Evolutionary conservation across 2,329 filamentous ascomycete species (phyloP), one percentile per base, ranked within the genome.

Genomic region (Ophiognomonia clavigignenti-juglandacearum): DNA sequence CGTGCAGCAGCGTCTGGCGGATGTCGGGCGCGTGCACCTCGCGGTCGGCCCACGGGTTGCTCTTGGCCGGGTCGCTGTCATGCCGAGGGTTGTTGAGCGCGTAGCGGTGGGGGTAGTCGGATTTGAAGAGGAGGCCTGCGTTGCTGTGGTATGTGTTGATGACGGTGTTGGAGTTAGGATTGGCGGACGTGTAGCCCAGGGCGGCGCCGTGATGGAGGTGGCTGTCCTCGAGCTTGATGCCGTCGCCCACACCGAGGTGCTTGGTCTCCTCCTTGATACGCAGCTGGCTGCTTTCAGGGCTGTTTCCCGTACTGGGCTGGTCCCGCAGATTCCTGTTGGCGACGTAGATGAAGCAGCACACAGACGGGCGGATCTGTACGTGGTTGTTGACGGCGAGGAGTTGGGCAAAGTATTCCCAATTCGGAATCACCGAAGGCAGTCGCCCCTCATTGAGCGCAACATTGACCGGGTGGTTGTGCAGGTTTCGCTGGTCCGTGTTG

Each of bases 381-480:
- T 72, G 66, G 16, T 71, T 69, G 60, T 81, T 76, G 38, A 77
- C 69, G 16, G 67, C 69, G 16, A 82, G 63, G 4, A 82, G 73
- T 57, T 76, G 72, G 10, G 72, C 71, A 56, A 81, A 82, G 63
- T 82, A 82, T 48, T 80, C 75, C 54, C 81, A 82, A 63, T 82
- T 82, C 39, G 77, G 77, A 54, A 74, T 71, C 56, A 81, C 77
- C 23, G 77, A 73, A 1, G 78, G 78, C 32, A 82, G 68, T 23
- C 74, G 69, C 19, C 72, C 72, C 56, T 82, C 73, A 8, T 79
- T 74, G 27, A 85, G 70, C 8, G 81, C 80, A 47, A 73, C 75
- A 51, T 85, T 66, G n/a, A 83, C 78, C 4, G 78, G 72, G 61
- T 85, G 81, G 48, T 78, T 75, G 64, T 83, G 83, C 69, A 84